These are phyloP conservation scores for Trametes meyenii DNA, from an alignment of 768 basidiomycete genomes.

Conservation along the genomic window DNA sequence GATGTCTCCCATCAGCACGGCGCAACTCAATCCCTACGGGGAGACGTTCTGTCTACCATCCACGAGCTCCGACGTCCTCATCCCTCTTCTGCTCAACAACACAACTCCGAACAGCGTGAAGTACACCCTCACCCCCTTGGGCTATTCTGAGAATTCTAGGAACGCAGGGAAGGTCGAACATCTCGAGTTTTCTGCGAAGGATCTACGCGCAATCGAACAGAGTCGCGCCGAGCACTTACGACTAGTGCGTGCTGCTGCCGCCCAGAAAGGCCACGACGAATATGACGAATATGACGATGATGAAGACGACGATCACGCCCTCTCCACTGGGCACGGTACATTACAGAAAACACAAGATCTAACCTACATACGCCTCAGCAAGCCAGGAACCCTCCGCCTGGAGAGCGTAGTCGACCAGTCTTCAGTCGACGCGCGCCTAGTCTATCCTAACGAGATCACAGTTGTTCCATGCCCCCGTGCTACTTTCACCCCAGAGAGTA, in stretches of 20 bases:
- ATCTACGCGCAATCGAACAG: slow-evolving; percentile 69
- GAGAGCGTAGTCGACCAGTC: slow-evolving; percentile 73
- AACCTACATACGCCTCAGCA: slow-evolving; percentile 68
- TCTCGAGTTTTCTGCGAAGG: slow-evolving; percentile 60
- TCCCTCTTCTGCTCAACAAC: slow-evolving; percentile 91
- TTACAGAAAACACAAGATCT: slow-evolving; percentile 79
- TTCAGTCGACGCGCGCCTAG: slow-evolving; percentile 73
- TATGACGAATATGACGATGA: slow-evolving; percentile 78
- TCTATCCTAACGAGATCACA: slow-evolving; percentile 61
- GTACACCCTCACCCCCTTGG: slow-evolving; percentile 76
- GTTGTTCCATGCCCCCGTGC: slow-evolving; percentile 85
- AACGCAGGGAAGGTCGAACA: slow-evolving; percentile 50
- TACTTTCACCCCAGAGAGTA: slow-evolving; percentile 52
- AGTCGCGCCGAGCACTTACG: slow-evolving; percentile 56
- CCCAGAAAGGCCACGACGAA: slow-evolving; percentile 44
- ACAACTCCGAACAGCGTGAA: slow-evolving; percentile 71
- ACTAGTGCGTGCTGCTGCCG: slow-evolving; percentile 41
- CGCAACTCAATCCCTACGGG: slow-evolving; percentile 78
- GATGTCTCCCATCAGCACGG: slow-evolving; percentile 93
- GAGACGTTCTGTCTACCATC: slow-evolving; percentile 74
- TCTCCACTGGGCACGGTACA: slow-evolving; percentile 13
- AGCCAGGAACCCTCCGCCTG: slow-evolving; percentile 75
- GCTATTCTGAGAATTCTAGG: slow-evolving; percentile 42
- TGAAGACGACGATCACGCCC: slow-evolving; percentile 45
- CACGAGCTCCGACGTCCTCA: slow-evolving; percentile 55